These are phyloP conservation scores for Moesziomyces parantarcticus DNA, from an alignment of 1,284 basidiomycete species.

Conservation along the genomic window DNA sequence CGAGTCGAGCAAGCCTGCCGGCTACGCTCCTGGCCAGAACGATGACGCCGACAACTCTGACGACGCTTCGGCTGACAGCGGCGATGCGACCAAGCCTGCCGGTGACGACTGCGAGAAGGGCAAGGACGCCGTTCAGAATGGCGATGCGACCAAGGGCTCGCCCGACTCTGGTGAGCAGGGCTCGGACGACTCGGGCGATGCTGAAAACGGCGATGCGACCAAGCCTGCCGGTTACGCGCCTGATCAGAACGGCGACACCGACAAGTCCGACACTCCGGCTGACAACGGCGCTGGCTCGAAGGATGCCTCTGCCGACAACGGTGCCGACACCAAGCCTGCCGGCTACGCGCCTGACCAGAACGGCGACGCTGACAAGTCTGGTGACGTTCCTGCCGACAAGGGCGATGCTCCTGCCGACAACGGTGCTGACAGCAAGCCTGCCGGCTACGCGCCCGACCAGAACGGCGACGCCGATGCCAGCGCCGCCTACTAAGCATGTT, in stretches of 20 bases:
- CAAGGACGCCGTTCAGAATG: neutral
- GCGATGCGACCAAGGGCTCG: neutral
- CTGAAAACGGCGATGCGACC: conserved; percentile 1
- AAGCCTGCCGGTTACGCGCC: neutral
- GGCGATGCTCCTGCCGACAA: neutral
- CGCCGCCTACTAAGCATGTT: neutral
- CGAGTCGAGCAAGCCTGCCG: neutral
- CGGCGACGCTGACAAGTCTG: too few species aligned
- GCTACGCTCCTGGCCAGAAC: neutral
- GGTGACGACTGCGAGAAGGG: conserved; percentile 1
- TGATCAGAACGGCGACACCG: neutral
- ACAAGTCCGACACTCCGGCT: too few species aligned
- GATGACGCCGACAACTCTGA: conserved; percentile 1
- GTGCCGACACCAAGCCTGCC: neutral
- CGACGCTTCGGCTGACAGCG: conserved; percentile 3
- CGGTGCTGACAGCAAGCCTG: neutral
- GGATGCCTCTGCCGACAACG: neutral
- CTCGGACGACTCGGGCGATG: neutral
- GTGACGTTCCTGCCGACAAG: too few species aligned
- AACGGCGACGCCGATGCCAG: conserved; percentile 3
- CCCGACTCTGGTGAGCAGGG: neutral
- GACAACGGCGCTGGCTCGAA: too few species aligned
- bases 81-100: neutral
- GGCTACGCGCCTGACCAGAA: neutral
- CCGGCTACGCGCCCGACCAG: neutral